Evolutionary conservation across 1,139 yeast genomes (phyloP).

Genomic region (Candida glucosophila): DNA sequence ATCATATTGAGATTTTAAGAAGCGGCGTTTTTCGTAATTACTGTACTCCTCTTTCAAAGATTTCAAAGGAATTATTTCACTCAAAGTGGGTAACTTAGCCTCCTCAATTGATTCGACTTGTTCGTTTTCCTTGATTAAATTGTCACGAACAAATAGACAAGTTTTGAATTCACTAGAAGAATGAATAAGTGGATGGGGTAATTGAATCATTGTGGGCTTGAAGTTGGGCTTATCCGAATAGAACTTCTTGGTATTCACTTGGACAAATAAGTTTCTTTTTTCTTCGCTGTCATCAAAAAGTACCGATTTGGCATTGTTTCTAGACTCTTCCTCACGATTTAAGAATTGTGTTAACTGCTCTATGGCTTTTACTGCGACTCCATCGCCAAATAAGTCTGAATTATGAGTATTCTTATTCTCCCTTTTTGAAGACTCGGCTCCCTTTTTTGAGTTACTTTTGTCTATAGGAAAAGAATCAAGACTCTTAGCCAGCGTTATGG

Average conservation of each 20-base stretch:
- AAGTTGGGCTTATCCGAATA: slow-evolving; percentile 54
- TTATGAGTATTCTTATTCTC: slow-evolving; percentile 1
- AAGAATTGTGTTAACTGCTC: slow-evolving; percentile 42
- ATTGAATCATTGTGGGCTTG: slow-evolving; percentile 59
- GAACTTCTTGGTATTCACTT: slow-evolving; percentile 57
- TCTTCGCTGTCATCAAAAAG: slow-evolving; percentile 47
- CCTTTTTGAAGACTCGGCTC: slow-evolving; percentile 6
- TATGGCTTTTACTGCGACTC: slow-evolving; percentile 37
- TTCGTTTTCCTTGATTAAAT: slow-evolving; percentile 47
- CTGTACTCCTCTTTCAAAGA: slow-evolving; percentile 61
- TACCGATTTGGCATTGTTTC: slow-evolving; percentile 21
- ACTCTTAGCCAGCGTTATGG: too few relatives aligned
- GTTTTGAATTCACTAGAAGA: slow-evolving; percentile 41
- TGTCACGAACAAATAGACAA: slow-evolving; percentile 69
- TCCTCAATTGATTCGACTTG: slow-evolving; percentile 55
- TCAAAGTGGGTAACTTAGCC: slow-evolving; percentile 38
- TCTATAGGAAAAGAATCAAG: too few relatives aligned
- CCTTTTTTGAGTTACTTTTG: slow-evolving; percentile 1
- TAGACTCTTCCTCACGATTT: slow-evolving; percentile 14
- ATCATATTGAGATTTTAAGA: slow-evolving; percentile 52
- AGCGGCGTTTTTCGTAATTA: slow-evolving; percentile 64
- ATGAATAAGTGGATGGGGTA: slow-evolving; percentile 43
- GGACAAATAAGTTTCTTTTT: slow-evolving; percentile 44
- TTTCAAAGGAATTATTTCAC: slow-evolving; percentile 43
- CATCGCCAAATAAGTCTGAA: background rate